These are phyloP conservation scores for bread wheat (Triticum aestivum) DNA, from an alignment of 176 grass and related monocot genomes.

Conservation along the genomic window DNA sequence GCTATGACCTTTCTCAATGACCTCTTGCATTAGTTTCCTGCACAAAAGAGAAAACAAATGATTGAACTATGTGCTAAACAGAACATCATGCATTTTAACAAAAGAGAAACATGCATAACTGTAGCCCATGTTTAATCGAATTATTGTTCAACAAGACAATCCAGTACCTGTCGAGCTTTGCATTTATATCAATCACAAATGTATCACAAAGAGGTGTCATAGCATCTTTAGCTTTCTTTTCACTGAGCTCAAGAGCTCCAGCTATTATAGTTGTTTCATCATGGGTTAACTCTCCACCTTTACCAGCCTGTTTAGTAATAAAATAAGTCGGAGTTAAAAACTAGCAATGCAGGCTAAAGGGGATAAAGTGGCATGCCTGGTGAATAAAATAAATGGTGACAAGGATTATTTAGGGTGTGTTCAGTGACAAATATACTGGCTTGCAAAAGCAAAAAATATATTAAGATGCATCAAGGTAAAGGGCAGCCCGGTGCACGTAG, in stretches of 20 bases:
- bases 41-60: neutral
- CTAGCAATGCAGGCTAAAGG: neutral
- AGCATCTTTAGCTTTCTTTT: slow-evolving; percentile 85
- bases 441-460: neutral
- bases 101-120: neutral
- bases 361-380: neutral
- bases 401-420: neutral
- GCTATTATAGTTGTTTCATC: slow-evolving; percentile 99
- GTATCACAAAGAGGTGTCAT: slow-evolving; percentile 73
- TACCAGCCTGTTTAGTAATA: slow-evolving; percentile 66
- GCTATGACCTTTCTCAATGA: slow-evolving; percentile 90
- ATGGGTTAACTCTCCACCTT: slow-evolving; percentile 95
- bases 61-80: neutral
- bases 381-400: neutral
- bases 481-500: no score
- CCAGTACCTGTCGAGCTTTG: slow-evolving; percentile 68
- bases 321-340: slow-evolving; percentile 2
- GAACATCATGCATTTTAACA: neutral
- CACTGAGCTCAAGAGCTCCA: slow-evolving; percentile 88
- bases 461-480: neutral
- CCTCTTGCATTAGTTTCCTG: slow-evolving; percentile 69
- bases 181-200: slow-evolving; percentile 95
- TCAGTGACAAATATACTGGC: neutral
- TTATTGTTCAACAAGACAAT: neutral
- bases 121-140: neutral